These are phyloP conservation scores for Cucurbita pepo DNA, from an alignment of 306 rosid species.

Conservation along the genomic window DNA sequence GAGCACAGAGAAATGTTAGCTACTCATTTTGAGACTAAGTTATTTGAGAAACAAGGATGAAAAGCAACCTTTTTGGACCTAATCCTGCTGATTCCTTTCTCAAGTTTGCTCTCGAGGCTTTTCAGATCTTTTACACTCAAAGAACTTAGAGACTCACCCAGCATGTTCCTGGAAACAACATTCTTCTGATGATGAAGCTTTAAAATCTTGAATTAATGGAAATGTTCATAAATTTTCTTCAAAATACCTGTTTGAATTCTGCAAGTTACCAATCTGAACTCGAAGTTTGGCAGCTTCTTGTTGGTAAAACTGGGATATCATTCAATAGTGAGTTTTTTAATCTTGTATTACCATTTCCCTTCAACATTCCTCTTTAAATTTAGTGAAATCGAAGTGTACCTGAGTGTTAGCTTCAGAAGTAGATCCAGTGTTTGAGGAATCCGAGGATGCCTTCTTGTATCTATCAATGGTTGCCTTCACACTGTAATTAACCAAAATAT, in stretches of 20 bases:
- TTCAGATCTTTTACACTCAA: conserved; percentile 44
- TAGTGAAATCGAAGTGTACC: conserved; percentile 21
- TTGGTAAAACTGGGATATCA: conserved; percentile 47
- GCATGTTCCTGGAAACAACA: conserved; percentile 33
- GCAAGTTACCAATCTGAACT: conserved; percentile 43
- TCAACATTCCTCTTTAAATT: neutral
- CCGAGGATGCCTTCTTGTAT: conserved; percentile 73
- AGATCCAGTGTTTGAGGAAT: conserved; percentile 69
- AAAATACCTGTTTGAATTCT: conserved; percentile 61
- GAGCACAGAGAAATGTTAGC: neutral
- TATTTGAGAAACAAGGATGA: neutral
- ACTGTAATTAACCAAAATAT: conserved; percentile 19
- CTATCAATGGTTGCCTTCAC: conserved; percentile 82
- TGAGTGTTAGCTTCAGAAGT: conserved; percentile 78
- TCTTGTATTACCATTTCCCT: neutral
- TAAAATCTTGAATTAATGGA: neutral
- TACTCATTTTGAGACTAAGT: too few relatives aligned
- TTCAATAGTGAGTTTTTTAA: neutral
- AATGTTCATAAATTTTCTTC: neutral
- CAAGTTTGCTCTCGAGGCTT: conserved; percentile 48
- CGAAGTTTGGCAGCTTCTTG: conserved; percentile 82
- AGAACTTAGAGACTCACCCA: conserved; percentile 51
- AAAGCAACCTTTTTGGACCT: conserved; percentile 69
- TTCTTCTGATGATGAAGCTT: neutral
- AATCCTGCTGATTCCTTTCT: conserved; percentile 66